Evolutionary conservation across 768 basidiomycete species (phyloP).

Genomic region (Leccinellum rugosiceps): DNA sequence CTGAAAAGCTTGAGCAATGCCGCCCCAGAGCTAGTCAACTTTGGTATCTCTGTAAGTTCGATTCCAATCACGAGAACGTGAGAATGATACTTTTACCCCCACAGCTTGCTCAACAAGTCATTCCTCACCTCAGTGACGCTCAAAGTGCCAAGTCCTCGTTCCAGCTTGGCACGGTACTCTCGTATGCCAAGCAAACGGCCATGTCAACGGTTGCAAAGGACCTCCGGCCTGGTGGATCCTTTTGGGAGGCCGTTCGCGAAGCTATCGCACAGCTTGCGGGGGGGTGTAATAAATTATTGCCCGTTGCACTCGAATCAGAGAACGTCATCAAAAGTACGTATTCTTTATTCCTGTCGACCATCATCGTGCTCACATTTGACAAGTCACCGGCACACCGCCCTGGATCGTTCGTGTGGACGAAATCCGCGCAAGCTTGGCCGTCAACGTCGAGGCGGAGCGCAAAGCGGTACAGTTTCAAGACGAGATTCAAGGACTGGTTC

Average conservation of each 20-base stretch:
- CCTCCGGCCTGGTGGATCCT: constrained; percentile 58
- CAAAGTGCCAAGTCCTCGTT: constrained; percentile 76
- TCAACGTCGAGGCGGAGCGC: constrained; percentile 91
- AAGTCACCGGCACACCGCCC: constrained; percentile 74
- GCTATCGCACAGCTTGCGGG: constrained; percentile 67
- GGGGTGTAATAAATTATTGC: constrained; percentile 69
- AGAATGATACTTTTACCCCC: neutral
- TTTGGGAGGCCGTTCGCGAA: constrained; percentile 76
- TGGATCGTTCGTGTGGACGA: constrained; percentile 83
- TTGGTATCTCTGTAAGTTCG: constrained; percentile 76
- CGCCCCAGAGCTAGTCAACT: constrained; percentile 81
- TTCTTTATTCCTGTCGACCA: neutral
- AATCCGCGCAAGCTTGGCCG: constrained; percentile 76
- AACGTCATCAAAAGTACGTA: constrained; percentile 74
- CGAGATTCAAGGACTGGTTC: constrained; percentile 83
- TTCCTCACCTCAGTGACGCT: constrained; percentile 81
- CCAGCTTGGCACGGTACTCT: constrained; percentile 66
- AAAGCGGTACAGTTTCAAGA: constrained; percentile 84
- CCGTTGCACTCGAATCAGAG: constrained; percentile 69
- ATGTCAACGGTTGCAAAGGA: constrained; percentile 66
- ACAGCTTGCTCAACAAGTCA: constrained; percentile 86
- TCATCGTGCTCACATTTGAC: constrained; percentile 2
- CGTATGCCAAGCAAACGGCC: constrained; percentile 72
- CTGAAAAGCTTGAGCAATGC: constrained; percentile 69
- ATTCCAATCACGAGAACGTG: neutral